Base-by-base conservation (phyloP, 169 alveolate genomes). In the Plasmodium fragile region DNA sequence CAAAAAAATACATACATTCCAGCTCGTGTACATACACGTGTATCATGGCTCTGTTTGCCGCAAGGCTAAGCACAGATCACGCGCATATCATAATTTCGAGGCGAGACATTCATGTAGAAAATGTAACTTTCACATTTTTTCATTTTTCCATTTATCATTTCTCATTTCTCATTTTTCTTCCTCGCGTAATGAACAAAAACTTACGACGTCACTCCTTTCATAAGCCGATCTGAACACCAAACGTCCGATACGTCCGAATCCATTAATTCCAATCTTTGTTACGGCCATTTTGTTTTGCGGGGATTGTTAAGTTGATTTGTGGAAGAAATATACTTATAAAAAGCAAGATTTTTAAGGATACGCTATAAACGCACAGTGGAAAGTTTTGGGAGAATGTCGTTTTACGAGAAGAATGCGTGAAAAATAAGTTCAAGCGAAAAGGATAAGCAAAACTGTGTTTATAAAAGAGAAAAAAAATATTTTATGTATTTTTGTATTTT, bases 181-280 rank as follows among this genome's bases (percentile, higher is more conserved):
- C 16, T 65, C 13, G 6, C 25, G 25, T 8, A 41, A 7, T 34
- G 36, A 11, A 13, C 39, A 18, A 18, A 80, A 70, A 73, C 97
- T 92, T 81, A 94, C 96, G 83, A 96, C 96, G 41, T 94, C 97
- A 11, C 91, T 95, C 85, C 96, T 96, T 25, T 94, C 98, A 89
- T 93, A 80, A 78, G 99, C 98, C 3, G 99, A 99, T 84, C 99
- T 98, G 96, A 98, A 98, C 71, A 99, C 99, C 94, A 99, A 95
- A 82, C 99, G 98, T 71, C 99, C 99, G 95, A 99, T 99, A 93
- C 99, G 99, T 92, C 99, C 99, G 98, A 99, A 99, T 77, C 99
- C 99, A 96, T 99, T 99, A 97, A 99, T 99, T 43, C 99, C 99
- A 69, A 99, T 82, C 82, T 97, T 97, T 82, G 98, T 98, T 77